Conservation (phyloP, 179 eudicot species). For the Silene coronaria region DNA sequence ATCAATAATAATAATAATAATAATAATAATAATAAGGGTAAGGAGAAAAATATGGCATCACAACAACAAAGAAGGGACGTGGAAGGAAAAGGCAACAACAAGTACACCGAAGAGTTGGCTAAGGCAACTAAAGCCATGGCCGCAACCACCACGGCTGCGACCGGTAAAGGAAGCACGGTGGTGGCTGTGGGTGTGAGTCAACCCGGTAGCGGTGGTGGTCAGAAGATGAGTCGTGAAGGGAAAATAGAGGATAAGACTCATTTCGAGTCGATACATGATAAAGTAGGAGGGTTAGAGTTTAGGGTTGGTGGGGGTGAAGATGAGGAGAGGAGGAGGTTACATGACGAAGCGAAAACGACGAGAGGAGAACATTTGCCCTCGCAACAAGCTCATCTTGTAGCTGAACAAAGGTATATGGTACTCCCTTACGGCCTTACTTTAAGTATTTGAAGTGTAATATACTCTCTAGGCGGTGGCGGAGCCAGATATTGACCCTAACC, state of each 20-base stretch:
- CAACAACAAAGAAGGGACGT: conserved; percentile 43
- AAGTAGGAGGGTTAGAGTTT: conserved; percentile 18
- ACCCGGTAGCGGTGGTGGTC: neutral
- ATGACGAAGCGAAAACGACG: neutral
- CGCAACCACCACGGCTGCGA: neutral
- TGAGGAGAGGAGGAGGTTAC: neutral
- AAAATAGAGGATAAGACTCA: conserved; percentile 15
- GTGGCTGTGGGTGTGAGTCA: conserved; percentile 16
- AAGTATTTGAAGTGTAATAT: no score
- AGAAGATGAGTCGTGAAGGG: neutral
- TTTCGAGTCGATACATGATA: conserved; percentile 34
- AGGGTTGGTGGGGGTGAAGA: neutral
- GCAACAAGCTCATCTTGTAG: neutral
- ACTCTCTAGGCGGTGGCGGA: no score
- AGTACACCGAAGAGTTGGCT: conserved; percentile 45
- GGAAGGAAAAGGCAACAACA: conserved; percentile 40
- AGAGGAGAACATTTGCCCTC: neutral
- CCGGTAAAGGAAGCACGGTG: conserved; percentile 15
- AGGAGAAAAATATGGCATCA: conserved; percentile 45
- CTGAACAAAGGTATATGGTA: neutral
- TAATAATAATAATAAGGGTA: no score
- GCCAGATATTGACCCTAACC: no score
- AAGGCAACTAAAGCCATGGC: conserved; percentile 27
- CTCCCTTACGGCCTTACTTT: no score
- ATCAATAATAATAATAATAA: no score